A percentile compares a stretch with the other conserved stretches of the same genome.
Conservation (phyloP, 768 basidiomycete species). For the Gloeopeniophorella convolvens region DNA sequence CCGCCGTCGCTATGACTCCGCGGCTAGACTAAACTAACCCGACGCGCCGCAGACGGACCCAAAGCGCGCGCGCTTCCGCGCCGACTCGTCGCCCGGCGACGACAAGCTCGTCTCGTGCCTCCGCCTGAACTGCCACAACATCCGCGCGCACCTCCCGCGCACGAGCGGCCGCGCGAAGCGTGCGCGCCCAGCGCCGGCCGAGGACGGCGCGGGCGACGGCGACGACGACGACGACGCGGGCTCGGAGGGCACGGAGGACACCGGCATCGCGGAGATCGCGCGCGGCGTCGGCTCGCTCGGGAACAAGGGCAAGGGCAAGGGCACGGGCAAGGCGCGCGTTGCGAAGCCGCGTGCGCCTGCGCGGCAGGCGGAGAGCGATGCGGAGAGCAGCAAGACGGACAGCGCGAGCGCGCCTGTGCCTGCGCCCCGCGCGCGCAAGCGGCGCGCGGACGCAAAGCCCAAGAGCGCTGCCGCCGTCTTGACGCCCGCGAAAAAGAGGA, state of each 20-base stretch:
- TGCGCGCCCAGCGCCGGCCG: conserved; percentile 20
- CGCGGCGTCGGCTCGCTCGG: conserved; percentile 17
- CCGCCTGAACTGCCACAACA: conserved; percentile 47
- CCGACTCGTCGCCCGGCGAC: conserved; percentile 59
- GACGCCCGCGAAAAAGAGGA: neutral
- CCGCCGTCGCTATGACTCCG: neutral
- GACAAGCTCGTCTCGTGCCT: conserved; percentile 66
- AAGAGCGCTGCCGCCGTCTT: neutral
- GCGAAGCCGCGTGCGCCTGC: conserved; percentile 8
- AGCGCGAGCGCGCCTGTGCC: neutral
- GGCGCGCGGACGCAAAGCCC: neutral
- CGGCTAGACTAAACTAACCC: neutral
- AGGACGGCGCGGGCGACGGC: conserved; percentile 21
- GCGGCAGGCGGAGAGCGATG: conserved; percentile 1
- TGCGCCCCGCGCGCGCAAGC: neutral
- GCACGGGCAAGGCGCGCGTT: conserved; percentile 18
- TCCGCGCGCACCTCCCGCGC: conserved; percentile 23
- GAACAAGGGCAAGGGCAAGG: conserved; percentile 13
- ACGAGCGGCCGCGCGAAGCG: conserved; percentile 25
- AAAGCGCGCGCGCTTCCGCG: conserved; percentile 73
- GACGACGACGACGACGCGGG: conserved; percentile 24
- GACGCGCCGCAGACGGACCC: conserved; percentile 46
- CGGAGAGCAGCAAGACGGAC: conserved; percentile 5
- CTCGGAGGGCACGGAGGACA: conserved; percentile 27
- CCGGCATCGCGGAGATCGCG: conserved; percentile 29